Base-by-base conservation (phyloP, 371 early-diverging fungal genomes). In the Zopfochytrium polystomum region DNA sequence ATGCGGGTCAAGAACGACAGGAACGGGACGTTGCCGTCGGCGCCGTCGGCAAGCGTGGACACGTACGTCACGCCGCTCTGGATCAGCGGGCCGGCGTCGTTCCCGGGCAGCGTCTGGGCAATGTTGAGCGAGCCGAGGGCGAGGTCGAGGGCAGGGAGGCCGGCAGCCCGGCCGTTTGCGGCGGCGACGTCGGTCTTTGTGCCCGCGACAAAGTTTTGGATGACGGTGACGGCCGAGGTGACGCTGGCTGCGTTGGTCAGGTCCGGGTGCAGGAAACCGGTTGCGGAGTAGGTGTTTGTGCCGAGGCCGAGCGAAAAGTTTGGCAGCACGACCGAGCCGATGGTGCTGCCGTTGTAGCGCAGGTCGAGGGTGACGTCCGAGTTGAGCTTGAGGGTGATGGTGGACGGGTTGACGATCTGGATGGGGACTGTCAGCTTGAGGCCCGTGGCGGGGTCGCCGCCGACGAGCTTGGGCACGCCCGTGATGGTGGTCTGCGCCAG, bases 81-180 rank as follows among this genome's bases (percentile, higher is more conserved):
- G 22, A 7, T 9, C 9, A 23, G 25, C 25, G 48, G 48, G 48
- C 48, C 7, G 25, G 32, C 13, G 35, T 38, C 13, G 15, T 13
- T 5, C n/a, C n/a, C n/a, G n/a, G 38, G 55, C 5, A 55, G 44
- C 55, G 15, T 31, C 15, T 55, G 34, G 3, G 34, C 11, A 27
- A 55, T 18, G n/a, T 6, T 55, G 35, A 55, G 23, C 13, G 55
- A 15, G 15, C 9, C 34, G 18, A 55, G 23, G 23, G 55, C 55
- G 44, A 29, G 23, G 38, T 55, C 42, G 23, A 55, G 55, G 33
- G 33, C 18, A 23, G 55, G 55, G n/a, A 33, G 20, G 15, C 42
- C 42, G 38, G 43, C 22, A 18, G 55, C 18, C 26, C 26, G 15
- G 15, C 55, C 55, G 42, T 55, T 55, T 5, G 15, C n/a, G 26